Evolutionary conservation across 2,329 filamentous ascomycete species (phyloP).

Genomic region (Dothideomycetes sp.): DNA sequence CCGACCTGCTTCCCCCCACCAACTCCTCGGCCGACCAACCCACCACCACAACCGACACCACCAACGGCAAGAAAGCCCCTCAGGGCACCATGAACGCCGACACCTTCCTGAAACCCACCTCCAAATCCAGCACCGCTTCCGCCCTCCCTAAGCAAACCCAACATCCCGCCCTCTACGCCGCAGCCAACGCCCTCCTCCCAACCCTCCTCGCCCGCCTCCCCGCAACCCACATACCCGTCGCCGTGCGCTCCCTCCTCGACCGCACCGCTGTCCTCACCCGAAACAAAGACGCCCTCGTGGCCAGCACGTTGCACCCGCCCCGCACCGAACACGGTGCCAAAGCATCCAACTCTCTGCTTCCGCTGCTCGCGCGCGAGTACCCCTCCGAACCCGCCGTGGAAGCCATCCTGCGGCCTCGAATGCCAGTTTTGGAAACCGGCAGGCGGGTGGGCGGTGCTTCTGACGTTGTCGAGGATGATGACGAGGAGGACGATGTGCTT

Average conservation of each 20-base stretch:
- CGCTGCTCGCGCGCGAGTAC: slow-evolving; percentile 61
- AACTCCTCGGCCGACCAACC: slow-evolving; percentile 22
- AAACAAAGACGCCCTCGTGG: slow-evolving; percentile 62
- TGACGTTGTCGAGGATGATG: slow-evolving; percentile 12
- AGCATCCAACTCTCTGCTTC: slow-evolving; percentile 60
- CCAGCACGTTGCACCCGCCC: slow-evolving; percentile 66
- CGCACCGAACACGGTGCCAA: slow-evolving; percentile 36
- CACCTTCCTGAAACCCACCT: slow-evolving; percentile 51
- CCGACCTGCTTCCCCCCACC: slow-evolving; percentile 51
- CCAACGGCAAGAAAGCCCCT: slow-evolving; percentile 22
- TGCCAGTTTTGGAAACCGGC: slow-evolving; percentile 29
- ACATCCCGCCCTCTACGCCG: slow-evolving; percentile 35
- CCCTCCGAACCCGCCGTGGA: slow-evolving; percentile 57
- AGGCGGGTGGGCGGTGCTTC: slow-evolving; percentile 10
- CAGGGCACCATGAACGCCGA: slow-evolving; percentile 53
- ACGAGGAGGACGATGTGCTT: slow-evolving; percentile 7
- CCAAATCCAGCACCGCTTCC: slow-evolving; percentile 15
- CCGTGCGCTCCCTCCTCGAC: slow-evolving; percentile 65
- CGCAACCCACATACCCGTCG: slow-evolving; percentile 56
- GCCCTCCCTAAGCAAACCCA: slow-evolving; percentile 13
- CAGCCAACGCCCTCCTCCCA: slow-evolving; percentile 53
- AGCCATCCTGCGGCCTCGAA: slow-evolving; percentile 47
- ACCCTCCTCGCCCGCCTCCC: slow-evolving; percentile 51
- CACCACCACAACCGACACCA: slow-evolving; percentile 32
- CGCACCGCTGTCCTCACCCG: slow-evolving; percentile 65